Percentiles rank a stretch among this genome's conserved stretches.
phyloP scores from a whole-genome alignment of 2,329 filamentous ascomycete genomes.

The Monosporascus sp. region DNA sequence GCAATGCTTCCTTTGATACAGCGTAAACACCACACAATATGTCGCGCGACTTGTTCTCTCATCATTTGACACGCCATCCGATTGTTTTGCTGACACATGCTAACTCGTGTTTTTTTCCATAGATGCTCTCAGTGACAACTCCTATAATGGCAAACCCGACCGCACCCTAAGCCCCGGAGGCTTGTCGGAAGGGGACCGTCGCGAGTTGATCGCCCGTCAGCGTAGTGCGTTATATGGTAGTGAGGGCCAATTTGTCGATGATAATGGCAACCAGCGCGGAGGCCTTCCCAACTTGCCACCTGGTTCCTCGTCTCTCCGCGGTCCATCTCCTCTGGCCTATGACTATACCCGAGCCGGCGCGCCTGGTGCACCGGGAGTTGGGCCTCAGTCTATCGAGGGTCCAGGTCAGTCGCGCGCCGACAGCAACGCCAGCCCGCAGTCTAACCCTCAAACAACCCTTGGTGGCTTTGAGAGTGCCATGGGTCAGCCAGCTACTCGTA shows the following conservation, averaged over 20 bases:
- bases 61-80: slow-evolving; percentile 12
- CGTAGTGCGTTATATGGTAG: slow-evolving; percentile 84
- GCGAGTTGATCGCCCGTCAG: slow-evolving; percentile 92
- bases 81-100: slow-evolving; percentile 20
- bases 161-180: slow-evolving; percentile 75
- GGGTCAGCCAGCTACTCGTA: slow-evolving; percentile 65
- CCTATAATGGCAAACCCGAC: slow-evolving; percentile 65
- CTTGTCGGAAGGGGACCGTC: slow-evolving; percentile 93
- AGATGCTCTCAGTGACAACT: slow-evolving; percentile 48
- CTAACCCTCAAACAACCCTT: slow-evolving; percentile 55
- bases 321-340: slow-evolving; percentile 74
- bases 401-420: slow-evolving; percentile 64
- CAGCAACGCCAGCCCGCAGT: slow-evolving; percentile 80
- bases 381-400: slow-evolving; percentile 43
- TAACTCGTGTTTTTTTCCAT: slow-evolving; percentile 32
- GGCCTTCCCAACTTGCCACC: slow-evolving; percentile 62
- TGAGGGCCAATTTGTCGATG: slow-evolving; percentile 65
- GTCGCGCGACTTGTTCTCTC: slow-evolving; percentile 16
- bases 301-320: slow-evolving; percentile 60
- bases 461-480: slow-evolving; percentile 54
- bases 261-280: slow-evolving; percentile 57
- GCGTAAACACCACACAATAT: slow-evolving; percentile 20
- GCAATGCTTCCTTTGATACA: slow-evolving; percentile 24
- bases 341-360: slow-evolving; percentile 49
- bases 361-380: slow-evolving; percentile 35